Conservation (phyloP, 139 green algal genomes). For the Chlamydomonas sphaeroides region DNA sequence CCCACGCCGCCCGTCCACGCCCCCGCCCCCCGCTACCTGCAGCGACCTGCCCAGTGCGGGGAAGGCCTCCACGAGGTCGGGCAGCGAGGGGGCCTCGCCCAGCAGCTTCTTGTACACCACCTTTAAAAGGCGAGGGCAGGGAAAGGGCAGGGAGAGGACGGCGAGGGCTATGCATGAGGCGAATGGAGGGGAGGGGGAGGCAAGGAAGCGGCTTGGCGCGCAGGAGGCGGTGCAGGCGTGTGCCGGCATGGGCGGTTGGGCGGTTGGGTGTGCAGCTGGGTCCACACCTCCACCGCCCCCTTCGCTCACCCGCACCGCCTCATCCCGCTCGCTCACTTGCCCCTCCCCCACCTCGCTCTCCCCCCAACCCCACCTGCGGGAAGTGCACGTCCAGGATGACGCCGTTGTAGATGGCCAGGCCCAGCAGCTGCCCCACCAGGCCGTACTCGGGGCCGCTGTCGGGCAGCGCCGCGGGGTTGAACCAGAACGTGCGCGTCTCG, state of each 20-base stretch:
- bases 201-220: too few relatives aligned
- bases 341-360: not conserved
- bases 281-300: not conserved
- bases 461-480: constrained; percentile 47
- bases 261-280: not conserved
- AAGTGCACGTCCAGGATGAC: constrained; percentile 85
- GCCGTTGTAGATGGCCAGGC: constrained; percentile 86
- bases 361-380: constrained; percentile 52
- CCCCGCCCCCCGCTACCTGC: not conserved
- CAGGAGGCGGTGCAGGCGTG: too few relatives aligned
- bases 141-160: too few relatives aligned
- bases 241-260: too few relatives aligned
- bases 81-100: constrained; percentile 47
- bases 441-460: constrained; percentile 51
- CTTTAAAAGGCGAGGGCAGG: not conserved
- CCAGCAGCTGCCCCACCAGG: constrained; percentile 74
- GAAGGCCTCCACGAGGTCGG: constrained; percentile 68
- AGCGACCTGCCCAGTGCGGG: constrained; percentile 71
- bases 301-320: too few relatives aligned
- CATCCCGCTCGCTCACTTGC: not conserved
- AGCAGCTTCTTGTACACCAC: constrained; percentile 84
- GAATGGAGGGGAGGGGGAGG: too few relatives aligned
- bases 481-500: constrained; percentile 68
- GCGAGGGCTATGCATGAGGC: too few relatives aligned
- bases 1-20: not conserved